phyloP scores from a whole-genome alignment of 352 stramenopile genomes.

The Phytophthora colocasiae region DNA sequence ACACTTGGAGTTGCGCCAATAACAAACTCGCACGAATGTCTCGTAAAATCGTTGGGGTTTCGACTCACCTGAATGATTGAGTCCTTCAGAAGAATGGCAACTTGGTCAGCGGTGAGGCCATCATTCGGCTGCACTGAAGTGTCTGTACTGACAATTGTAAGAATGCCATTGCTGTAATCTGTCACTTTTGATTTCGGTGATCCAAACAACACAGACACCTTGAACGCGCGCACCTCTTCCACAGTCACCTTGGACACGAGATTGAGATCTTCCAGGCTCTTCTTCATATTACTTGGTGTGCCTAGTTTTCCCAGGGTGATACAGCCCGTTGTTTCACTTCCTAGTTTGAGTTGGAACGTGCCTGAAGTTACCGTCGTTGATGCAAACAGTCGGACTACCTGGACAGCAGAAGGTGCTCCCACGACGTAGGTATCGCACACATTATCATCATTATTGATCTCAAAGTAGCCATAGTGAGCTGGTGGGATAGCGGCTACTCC shows the following conservation, averaged over 20 bases:
- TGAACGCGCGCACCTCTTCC: slow-evolving; percentile 63
- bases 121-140: slow-evolving; percentile 28
- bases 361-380: slow-evolving; percentile 65
- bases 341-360: slow-evolving; percentile 63
- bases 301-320: slow-evolving; percentile 50
- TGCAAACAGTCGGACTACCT: slow-evolving; percentile 78
- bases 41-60: slow-evolving; percentile 74
- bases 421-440: slow-evolving; percentile 74
- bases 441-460: slow-evolving; percentile 58
- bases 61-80: slow-evolving; percentile 74
- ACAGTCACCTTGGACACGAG: slow-evolving; percentile 59
- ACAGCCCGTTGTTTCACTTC: slow-evolving; percentile 54
- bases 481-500: slow-evolving; percentile 37
- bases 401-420: slow-evolving; percentile 60
- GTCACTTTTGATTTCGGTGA: slow-evolving; percentile 52
- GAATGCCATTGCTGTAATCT: slow-evolving; percentile 34
- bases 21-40: slow-evolving; percentile 67
- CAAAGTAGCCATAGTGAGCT: slow-evolving; percentile 56
- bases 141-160: slow-evolving; percentile 41
- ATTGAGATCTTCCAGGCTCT: slow-evolving; percentile 43
- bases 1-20: slow-evolving; percentile 26
- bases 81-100: slow-evolving; percentile 29
- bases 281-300: slow-evolving; percentile 44
- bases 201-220: slow-evolving; percentile 61
- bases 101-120: slow-evolving; percentile 46